A percentile compares a stretch with the other conserved stretches of the same genome.
These are phyloP conservation scores for Coemansia aciculifera DNA, from an alignment of 192 early-diverging fungal species.

Conservation along the genomic window DNA sequence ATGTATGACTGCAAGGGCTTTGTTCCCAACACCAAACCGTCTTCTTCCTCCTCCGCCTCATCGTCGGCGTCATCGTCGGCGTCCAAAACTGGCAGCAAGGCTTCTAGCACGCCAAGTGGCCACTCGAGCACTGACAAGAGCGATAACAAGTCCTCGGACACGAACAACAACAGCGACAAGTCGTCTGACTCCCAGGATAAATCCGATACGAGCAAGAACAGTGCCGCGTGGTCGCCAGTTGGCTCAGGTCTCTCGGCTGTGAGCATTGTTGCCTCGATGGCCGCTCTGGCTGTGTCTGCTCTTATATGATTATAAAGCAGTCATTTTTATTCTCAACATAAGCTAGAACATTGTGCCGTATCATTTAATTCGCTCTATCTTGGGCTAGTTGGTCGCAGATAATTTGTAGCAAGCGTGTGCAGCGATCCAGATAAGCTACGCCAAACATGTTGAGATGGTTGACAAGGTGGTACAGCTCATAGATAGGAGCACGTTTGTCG, in stretches of 20 bases:
- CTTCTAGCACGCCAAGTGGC: neutral
- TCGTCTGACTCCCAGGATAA: neutral
- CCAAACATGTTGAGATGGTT: constrained; percentile 52
- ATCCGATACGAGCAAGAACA: neutral
- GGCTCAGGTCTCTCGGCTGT: neutral
- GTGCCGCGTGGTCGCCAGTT: neutral
- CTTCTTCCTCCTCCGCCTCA: neutral
- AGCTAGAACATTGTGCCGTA: neutral
- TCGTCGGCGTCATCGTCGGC: neutral
- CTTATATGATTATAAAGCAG: neutral
- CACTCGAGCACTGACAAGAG: constrained; percentile 1
- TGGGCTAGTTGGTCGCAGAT: neutral
- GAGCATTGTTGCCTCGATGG: neutral
- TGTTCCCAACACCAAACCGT: constrained; percentile 29
- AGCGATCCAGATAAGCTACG: constrained; percentile 14
- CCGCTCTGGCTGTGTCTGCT: neutral
- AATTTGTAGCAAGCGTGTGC: constrained; percentile 18
- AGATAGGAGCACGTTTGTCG: constrained; percentile 20
- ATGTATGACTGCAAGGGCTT: constrained; percentile 55
- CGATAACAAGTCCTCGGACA: constrained; percentile 11
- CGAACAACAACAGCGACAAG: constrained; percentile 5
- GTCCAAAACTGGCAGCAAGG: neutral
- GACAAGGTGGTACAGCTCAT: constrained; percentile 41
- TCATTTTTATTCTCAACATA: neutral
- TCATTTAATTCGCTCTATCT: neutral